Conservation (phyloP, 2,329 filamentous ascomycete genomes). For the Bipolaris cookei region DNA sequence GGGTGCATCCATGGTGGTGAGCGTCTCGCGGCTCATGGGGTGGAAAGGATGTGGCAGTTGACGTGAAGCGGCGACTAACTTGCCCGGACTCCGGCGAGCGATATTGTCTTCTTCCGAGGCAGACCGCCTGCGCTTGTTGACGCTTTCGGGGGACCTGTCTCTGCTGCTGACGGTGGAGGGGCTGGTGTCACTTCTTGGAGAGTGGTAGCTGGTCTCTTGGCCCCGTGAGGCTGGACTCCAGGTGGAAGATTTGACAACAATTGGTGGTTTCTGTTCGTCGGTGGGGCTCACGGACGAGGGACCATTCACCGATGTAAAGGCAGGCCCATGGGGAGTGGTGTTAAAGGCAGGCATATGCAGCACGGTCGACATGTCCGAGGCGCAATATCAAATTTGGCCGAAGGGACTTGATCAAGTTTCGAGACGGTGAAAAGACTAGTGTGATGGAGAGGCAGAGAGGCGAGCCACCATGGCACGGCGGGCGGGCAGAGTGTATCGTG, state of each 20-base stretch:
- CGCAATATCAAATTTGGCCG: constrained; percentile 1
- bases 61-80: constrained; percentile 46
- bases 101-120: constrained; percentile 57
- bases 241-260: constrained; percentile 23
- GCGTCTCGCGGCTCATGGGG: constrained; percentile 47
- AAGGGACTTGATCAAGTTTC: background rate
- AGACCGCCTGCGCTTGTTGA: constrained; percentile 71
- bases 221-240: constrained; percentile 26
- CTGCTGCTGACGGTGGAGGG: constrained; percentile 30
- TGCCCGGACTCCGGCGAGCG: constrained; percentile 48
- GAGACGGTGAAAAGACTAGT: constrained; percentile 5
- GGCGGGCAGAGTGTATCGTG: background rate
- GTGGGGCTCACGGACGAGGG: constrained; percentile 36
- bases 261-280: constrained; percentile 30
- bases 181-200: constrained; percentile 24
- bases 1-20: constrained; percentile 32
- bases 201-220: constrained; percentile 30
- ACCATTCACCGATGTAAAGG: constrained; percentile 49
- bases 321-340: constrained; percentile 39
- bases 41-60: constrained; percentile 43
- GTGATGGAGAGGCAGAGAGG: background rate
- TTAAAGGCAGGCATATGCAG: constrained; percentile 41
- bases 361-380: constrained; percentile 42
- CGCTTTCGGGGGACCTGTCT: constrained; percentile 35
- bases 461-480: constrained; percentile 9